Evolutionary conservation across 1,284 basidiomycete genomes (phyloP), one percentile per base, ranked within the genome.

Genomic region (Microbotryum silenes-acaulis): DNA sequence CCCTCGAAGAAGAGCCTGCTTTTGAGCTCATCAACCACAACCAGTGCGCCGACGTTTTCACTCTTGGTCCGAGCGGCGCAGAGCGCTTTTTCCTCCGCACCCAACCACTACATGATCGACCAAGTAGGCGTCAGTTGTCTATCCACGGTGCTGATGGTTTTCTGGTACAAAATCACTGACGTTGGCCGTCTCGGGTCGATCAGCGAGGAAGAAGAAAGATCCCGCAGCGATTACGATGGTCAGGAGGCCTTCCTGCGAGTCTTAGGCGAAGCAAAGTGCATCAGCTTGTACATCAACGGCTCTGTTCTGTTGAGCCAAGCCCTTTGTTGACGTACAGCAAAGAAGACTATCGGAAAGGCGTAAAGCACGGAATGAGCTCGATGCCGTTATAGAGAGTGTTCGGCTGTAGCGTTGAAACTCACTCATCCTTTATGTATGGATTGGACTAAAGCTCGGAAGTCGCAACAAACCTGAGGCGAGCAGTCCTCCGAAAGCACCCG

Each of bases 211-310:
- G 54, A 77, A 72, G 51, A 65, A 77, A 2, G 69, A 68, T 12
- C 71, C 49, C 51, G 74, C 49, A 21, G 69, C 75, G 20, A 77
- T 60, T 3, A 66, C 69, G 23, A 73, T 73, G 3, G 75, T 75
- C 56, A 77, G 73, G 54, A 75, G 59, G 3, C 77, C 76, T 53
- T 77, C 76, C 25, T 74, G 62, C n/a, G 75, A 60, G 67, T 37
- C 14, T 37, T 8, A 37, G 14, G 12, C 37, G 37, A 37, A 16
- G 8, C 37, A 10, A 37, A 37, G 9, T 8, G 37, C 37, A 37
- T 37, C 12, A 10, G 37, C 9, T 37, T 16, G 37, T 37, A 6
- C 3, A 37, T 16, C 14, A 8, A 37, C 37, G 37, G 14, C 37
- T 42, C 37, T 42, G 29, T 9, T 31, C 29, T 31, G 29, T 42